A percentile compares a stretch with the other conserved stretches of the same genome.
These are phyloP conservation scores for Cinnamomum chago DNA, from an alignment of 164 flowering plant genomes.

Conservation along the genomic window DNA sequence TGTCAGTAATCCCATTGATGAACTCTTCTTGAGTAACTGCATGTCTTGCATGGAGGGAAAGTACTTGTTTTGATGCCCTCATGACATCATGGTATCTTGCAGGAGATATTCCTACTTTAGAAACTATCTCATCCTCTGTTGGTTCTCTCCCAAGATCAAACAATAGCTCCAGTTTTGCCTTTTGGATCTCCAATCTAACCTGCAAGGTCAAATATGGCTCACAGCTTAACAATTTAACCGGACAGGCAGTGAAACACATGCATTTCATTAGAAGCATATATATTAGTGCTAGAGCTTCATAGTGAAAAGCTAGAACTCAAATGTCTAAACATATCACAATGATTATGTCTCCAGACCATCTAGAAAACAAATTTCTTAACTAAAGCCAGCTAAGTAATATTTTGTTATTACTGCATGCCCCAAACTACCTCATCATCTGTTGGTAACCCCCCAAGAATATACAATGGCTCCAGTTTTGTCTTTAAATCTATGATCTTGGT, in stretches of 20 bases:
- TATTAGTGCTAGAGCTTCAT: background rate
- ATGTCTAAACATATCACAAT: background rate
- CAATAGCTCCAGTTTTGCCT: slow-evolving; percentile 55
- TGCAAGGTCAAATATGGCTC: slow-evolving; percentile 26
- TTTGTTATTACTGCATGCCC: background rate
- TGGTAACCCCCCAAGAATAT: slow-evolving; percentile 65
- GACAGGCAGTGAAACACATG: background rate
- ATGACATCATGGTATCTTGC: slow-evolving; percentile 76
- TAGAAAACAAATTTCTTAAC: background rate
- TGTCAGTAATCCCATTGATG: slow-evolving; percentile 63
- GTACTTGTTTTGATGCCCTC: slow-evolving; percentile 65
- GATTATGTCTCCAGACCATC: background rate
- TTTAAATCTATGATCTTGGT: slow-evolving; percentile 59
- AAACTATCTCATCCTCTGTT: slow-evolving; percentile 67
- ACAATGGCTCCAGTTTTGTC: slow-evolving; percentile 55
- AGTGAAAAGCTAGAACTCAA: background rate
- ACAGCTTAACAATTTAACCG: background rate
- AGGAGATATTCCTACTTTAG: slow-evolving; percentile 66
- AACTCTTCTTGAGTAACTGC: slow-evolving; percentile 74
- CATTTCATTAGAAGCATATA: background rate
- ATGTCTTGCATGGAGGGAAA: slow-evolving; percentile 75
- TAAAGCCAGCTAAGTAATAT: background rate
- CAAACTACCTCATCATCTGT: slow-evolving; percentile 67
- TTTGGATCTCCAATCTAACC: slow-evolving; percentile 79
- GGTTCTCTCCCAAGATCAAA: slow-evolving; percentile 71